phyloP scores from a whole-genome alignment of 139 green algal species.

The Chlorella vulgaris region DNA sequence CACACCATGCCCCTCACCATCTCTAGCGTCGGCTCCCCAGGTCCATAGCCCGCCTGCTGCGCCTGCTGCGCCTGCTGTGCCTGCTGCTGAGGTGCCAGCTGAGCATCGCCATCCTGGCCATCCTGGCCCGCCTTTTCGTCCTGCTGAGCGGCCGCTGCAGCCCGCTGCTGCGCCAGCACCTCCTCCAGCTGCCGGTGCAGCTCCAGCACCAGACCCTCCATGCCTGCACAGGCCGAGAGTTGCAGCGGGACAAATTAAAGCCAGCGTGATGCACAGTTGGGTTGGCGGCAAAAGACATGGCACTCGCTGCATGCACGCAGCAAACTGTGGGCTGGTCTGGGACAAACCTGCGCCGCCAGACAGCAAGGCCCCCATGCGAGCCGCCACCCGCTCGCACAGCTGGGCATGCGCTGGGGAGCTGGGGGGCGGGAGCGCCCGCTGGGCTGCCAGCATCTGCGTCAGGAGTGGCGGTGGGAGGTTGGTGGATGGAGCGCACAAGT shows the following conservation, averaged over 20 bases:
- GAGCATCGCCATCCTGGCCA: neutral
- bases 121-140: neutral
- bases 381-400: neutral
- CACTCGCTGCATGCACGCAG: too few relatives aligned
- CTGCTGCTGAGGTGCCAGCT: neutral
- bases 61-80: neutral
- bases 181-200: slow-evolving; percentile 11
- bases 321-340: too few relatives aligned
- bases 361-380: slow-evolving; percentile 23
- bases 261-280: too few relatives aligned
- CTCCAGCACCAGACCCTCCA: slow-evolving; percentile 26
- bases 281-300: too few relatives aligned
- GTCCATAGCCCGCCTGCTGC: neutral
- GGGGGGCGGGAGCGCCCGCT: slow-evolving; percentile 2
- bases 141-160: neutral
- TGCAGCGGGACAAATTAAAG: too few relatives aligned
- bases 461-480: too few relatives aligned
- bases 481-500: too few relatives aligned
- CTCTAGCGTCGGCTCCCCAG: slow-evolving; percentile 2
- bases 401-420: neutral
- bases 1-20: slow-evolving; percentile 35
- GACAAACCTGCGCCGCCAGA: neutral
- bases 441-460: neutral
- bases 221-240: too few relatives aligned
- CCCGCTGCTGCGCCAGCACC: slow-evolving; percentile 7